Evolutionary conservation across 495 filamentous ascomycete genomes (phyloP), one percentile per base, ranked within the genome.

Genomic region (Hyaloscypha finlandica): DNA sequence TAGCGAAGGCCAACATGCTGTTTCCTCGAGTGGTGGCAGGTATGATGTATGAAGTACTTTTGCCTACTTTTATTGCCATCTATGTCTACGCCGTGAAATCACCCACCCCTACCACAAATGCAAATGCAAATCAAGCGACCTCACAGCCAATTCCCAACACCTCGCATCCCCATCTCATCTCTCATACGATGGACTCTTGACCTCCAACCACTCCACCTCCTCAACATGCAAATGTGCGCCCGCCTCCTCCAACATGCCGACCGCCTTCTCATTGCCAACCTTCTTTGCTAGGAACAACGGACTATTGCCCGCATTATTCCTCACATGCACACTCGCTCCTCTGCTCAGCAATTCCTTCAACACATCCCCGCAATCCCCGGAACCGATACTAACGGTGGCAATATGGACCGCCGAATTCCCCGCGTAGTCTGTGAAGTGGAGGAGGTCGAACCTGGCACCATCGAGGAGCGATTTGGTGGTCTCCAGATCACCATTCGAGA

Each of bases 241-340:
- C 2, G 87, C 87, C 72, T 88, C 84, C 55, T 81, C 83, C 37
- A 97, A 77, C 68, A 96, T 75, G 48, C 77, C 68, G 6, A 90
- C 89, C 72, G 90, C 85, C 63, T 88, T 88, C 1, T 14, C 32
- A 52, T 79, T 81, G 2, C 81, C 78, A 61, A 77, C 75, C 70
- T 80, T 84, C 68, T 88, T 86, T 6, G 92, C 92, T 35, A 94
- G 79, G 75, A 89, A 94, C 58, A 96, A 80, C 42, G 94, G 92
- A 56, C 93, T 97, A 72, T 91, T 89, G 63, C 91, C 88, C 30
- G 86, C 87, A 22, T 86, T 82, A 76, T 97, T 97, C 52, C 94
- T 86, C 25, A 92, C 77, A 76, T 97, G 94, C 16, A 97, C 94
- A 42, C 90, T 93, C 2, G 91, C 94, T 3, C 94, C 94, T 31